Evolutionary conservation across 2,329 filamentous ascomycete genomes (phyloP).

Genomic region (Arthrobotrys iridis): DNA sequence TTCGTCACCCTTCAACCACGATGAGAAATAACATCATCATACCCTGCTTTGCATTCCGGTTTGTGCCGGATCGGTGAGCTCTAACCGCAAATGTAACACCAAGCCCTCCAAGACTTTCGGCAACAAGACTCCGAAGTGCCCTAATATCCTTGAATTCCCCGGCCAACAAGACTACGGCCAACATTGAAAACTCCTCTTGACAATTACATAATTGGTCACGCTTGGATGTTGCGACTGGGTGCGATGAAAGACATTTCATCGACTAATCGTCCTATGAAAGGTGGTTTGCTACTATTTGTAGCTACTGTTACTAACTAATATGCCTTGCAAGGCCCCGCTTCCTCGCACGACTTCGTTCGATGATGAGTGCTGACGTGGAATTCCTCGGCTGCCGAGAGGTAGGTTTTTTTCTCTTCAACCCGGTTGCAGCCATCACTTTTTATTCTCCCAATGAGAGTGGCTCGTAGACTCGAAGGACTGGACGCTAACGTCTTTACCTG

Average conservation of each 20-base stretch:
- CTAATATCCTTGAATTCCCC: not conserved
- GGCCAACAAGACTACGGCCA: not conserved
- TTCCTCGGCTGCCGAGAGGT: not conserved
- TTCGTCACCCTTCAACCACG: too few relatives aligned
- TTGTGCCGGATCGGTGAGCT: conserved; percentile 30
- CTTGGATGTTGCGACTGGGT: not conserved
- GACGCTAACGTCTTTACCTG: conserved; percentile 21
- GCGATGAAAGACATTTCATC: not conserved
- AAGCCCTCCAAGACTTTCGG: conserved; percentile 29
- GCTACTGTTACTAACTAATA: not conserved
- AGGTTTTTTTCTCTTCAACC: not conserved
- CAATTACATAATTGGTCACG: conserved; percentile 25
- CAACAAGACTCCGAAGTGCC: conserved; percentile 19
- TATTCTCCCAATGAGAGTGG: not conserved
- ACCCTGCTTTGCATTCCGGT: conserved; percentile 5
- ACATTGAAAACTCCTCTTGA: not conserved
- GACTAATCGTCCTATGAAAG: not conserved
- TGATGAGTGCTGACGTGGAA: conserved; percentile 18
- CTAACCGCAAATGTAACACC: conserved; percentile 10
- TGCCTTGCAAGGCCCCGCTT: not conserved
- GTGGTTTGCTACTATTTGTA: not conserved
- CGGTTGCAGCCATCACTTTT: not conserved
- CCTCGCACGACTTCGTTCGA: not conserved
- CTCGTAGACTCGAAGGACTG: not conserved
- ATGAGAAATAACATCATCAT: too few relatives aligned